Conservation (phyloP, 345 rosid species). For the Syzygium grande region DNA sequence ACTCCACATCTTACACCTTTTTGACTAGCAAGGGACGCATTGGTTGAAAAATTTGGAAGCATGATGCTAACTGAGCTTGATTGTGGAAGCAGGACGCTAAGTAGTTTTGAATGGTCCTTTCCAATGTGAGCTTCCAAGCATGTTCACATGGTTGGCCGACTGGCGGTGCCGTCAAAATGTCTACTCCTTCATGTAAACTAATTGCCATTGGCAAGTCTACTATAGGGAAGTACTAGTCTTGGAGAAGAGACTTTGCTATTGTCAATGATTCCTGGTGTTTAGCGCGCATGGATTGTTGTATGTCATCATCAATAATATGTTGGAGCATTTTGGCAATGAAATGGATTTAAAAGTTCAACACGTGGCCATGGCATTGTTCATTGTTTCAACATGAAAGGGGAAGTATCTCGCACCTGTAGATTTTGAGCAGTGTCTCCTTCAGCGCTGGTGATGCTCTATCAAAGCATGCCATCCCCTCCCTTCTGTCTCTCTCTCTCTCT, state of each 20-base stretch:
- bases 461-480: slow-evolving; percentile 24
- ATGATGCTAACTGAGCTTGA: neutral
- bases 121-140: too few species aligned
- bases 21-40: neutral
- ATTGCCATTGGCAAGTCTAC: neutral
- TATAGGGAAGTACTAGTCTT: neutral
- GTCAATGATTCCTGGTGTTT: neutral
- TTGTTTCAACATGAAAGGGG: neutral
- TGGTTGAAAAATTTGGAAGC: neutral
- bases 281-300: neutral
- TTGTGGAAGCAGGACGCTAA: neutral
- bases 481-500: neutral
- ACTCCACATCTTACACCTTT: neutral
- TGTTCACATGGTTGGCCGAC: too few species aligned
- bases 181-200: neutral
- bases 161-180: neutral
- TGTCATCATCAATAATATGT: neutral
- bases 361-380: neutral
- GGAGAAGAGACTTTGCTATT: neutral
- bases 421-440: slow-evolving; percentile 32
- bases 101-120: too few species aligned
- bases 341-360: neutral
- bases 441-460: slow-evolving; percentile 52
- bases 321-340: neutral
- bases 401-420: slow-evolving; percentile 21